Evolutionary conservation across 1,284 basidiomycete genomes (phyloP), one percentile per base, ranked within the genome.

Genomic region (Ustilago bromivora): DNA sequence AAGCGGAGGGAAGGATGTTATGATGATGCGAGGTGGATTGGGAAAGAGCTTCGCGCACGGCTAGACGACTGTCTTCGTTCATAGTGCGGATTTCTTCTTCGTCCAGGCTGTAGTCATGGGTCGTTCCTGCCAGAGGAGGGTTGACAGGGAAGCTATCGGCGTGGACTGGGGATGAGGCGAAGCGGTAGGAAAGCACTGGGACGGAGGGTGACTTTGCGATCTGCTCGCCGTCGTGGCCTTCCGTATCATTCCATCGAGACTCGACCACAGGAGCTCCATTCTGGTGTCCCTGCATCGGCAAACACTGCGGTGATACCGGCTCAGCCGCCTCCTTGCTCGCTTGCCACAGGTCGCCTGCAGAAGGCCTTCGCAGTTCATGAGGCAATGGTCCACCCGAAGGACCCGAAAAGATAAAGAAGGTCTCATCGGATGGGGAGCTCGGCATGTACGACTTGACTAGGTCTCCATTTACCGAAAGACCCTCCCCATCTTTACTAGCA

Each of bases 51-150:
- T 76, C 74, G 36, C 69, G 69, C 5, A 76, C 74, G 10, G 74
- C 74, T 6, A 66, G 62, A 8, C 70, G 65, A 19, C 69, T 76
- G 38, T 71, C 61, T 36, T 71, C 74, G 41, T 68, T 69, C 74
- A 76, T 76, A 11, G 67, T 61, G 13, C 74, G 74, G 49, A 76
- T 71, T 53, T 76, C 74, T 12, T 71, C 68, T 19, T 71, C 74
- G 32, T 67, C 69, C 13, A 76, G 36, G 8, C 57, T 62, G 53
- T 74, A 51, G 17, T 69, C 71, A 38, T 69, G 71, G n/a, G 59
- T 49, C 23, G 59, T 49, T 31, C 59, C 59, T 8, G 62, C 62
- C 23, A 62, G 61, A 8, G 57, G 61, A 23, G 52, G 57, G 2
- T 31, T 8, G 17, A 57, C 10, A 13, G 61, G 11, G 34, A 61